phyloP scores from a whole-genome alignment of 169 alveolate species.

The Cryptosporidium tyzzeri region DNA sequence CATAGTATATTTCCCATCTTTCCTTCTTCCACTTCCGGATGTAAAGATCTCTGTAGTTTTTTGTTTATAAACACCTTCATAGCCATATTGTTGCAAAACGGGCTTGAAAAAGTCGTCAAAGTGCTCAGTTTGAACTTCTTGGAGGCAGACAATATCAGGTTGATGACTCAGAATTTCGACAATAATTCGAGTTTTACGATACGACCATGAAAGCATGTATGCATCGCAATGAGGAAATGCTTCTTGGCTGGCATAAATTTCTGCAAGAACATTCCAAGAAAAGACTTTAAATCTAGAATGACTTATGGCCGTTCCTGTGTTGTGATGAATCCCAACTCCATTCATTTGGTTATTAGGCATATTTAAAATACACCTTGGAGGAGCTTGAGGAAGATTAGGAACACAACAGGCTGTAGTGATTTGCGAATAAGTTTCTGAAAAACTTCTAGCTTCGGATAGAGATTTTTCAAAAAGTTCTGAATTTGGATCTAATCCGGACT shows the following conservation, averaged over 20 bases:
- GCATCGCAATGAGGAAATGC: conserved; percentile 87
- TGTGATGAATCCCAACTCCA: conserved; percentile 8
- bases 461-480: conserved; percentile 31
- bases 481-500: conserved; percentile 39
- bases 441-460: conserved; percentile 32
- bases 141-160: conserved; percentile 85
- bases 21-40: conserved; percentile 82
- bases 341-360: conserved; percentile 17
- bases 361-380: conserved; percentile 62
- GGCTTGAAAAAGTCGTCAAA: conserved; percentile 84
- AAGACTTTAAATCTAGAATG: conserved; percentile 78
- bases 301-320: neutral
- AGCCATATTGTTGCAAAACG: conserved; percentile 79
- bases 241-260: conserved; percentile 84
- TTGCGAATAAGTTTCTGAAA: conserved; percentile 78
- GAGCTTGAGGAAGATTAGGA: conserved; percentile 78
- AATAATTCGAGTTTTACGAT: conserved; percentile 83
- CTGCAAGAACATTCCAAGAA: conserved; percentile 85
- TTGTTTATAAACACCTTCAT: conserved; percentile 84
- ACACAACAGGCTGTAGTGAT: conserved; percentile 82
- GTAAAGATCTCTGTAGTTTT: conserved; percentile 84
- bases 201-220: conserved; percentile 85
- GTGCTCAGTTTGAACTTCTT: conserved; percentile 85
- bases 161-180: conserved; percentile 81
- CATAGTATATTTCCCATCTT: conserved; percentile 84